These are phyloP conservation scores for Candida suzukii DNA, from an alignment of 805 yeast genomes.

Conservation along the genomic window DNA sequence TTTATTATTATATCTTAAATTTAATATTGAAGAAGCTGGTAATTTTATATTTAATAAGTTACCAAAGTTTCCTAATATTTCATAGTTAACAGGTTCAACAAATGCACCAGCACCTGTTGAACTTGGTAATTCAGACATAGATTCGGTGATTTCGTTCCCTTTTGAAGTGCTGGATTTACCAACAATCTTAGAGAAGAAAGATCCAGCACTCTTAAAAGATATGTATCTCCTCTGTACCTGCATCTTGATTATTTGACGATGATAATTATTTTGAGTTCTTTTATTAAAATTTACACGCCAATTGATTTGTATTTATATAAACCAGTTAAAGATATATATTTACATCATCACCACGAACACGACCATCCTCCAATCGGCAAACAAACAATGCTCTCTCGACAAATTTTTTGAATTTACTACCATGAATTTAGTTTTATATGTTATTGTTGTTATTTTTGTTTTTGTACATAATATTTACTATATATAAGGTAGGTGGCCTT, in stretches of 20 bases:
- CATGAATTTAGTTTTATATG: too few relatives aligned
- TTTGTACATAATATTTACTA: too few relatives aligned
- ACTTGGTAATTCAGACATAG: slow-evolving; percentile 23
- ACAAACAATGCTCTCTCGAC: too few relatives aligned
- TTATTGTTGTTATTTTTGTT: too few relatives aligned
- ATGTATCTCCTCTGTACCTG: slow-evolving; percentile 1
- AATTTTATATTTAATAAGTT: slow-evolving; percentile 34
- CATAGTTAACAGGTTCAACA: slow-evolving; percentile 34
- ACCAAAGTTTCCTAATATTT: slow-evolving; percentile 32
- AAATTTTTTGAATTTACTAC: too few relatives aligned
- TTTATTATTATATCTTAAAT: slow-evolving; percentile 27
- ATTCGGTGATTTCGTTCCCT: slow-evolving; percentile 5
- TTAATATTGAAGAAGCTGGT: slow-evolving; percentile 34
- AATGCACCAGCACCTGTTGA: slow-evolving; percentile 41
- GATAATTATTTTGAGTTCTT: too few relatives aligned
- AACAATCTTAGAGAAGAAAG: neutral
- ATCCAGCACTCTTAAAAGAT: slow-evolving; percentile 2
- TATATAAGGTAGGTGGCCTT: neutral
- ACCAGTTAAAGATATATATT: too few relatives aligned
- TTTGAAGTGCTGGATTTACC: neutral
- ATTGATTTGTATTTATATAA: neutral
- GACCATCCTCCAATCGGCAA: too few relatives aligned
- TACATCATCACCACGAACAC: too few relatives aligned
- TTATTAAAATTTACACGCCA: too few relatives aligned
- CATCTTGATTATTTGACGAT: neutral